These are phyloP conservation scores for Colletotrichum liriopes DNA, from an alignment of 2,329 filamentous ascomycete species.

Conservation along the genomic window DNA sequence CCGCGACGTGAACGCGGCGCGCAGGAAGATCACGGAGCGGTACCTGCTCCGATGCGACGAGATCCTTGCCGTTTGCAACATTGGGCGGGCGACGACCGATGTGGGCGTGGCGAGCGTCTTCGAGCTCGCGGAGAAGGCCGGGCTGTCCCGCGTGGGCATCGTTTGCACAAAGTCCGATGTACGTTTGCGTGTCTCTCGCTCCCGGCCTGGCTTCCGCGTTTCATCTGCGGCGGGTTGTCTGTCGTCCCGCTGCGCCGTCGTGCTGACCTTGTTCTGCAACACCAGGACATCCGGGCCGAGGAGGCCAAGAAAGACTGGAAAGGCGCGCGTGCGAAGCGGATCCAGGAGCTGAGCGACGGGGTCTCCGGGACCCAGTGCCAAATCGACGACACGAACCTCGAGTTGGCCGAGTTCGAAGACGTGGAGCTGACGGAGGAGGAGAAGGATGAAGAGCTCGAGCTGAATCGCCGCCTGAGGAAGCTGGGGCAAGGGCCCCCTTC, in stretches of 20 bases:
- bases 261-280: slow-evolving; percentile 15
- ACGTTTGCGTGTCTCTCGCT: too few species aligned
- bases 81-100: slow-evolving; percentile 60
- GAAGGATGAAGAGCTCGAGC: neutral
- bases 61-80: slow-evolving; percentile 61
- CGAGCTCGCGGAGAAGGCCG: slow-evolving; percentile 55
- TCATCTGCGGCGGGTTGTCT: too few species aligned
- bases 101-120: slow-evolving; percentile 58
- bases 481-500: neutral
- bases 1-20: slow-evolving; percentile 62
- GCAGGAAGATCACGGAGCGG: slow-evolving; percentile 60
- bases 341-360: slow-evolving; percentile 43
- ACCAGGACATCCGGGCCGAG: slow-evolving; percentile 52
- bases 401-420: slow-evolving; percentile 44
- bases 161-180: slow-evolving; percentile 61
- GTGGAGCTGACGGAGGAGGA: slow-evolving; percentile 33
- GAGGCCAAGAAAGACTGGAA: slow-evolving; percentile 53
- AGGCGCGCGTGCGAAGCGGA: slow-evolving; percentile 42
- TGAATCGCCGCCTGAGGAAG: neutral
- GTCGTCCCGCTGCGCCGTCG: too few species aligned
- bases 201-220: too few species aligned
- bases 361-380: slow-evolving; percentile 41
- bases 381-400: slow-evolving; percentile 17
- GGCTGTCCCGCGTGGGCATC: slow-evolving; percentile 59
- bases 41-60: slow-evolving; percentile 63